Conservation (phyloP, 257 asterid genomes). For the Petunia axillaris region DNA sequence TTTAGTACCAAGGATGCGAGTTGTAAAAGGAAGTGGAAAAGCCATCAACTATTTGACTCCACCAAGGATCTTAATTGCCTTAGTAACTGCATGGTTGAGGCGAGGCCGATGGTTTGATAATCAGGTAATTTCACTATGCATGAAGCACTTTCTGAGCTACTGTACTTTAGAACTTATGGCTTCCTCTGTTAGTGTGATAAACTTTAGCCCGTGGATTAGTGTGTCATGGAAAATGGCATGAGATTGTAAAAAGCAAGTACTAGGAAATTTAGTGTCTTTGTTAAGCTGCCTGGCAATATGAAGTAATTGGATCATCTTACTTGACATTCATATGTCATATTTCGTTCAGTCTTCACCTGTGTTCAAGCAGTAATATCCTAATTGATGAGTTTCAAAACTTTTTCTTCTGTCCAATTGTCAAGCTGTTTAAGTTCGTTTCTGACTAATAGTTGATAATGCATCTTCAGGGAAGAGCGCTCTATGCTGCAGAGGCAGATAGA, state of each 20-base stretch:
- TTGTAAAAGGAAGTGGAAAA: constrained; percentile 96
- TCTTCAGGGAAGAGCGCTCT: constrained; percentile 87
- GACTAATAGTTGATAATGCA: neutral
- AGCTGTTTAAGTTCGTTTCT: neutral
- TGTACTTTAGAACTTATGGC: neutral
- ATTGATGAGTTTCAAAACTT: no score
- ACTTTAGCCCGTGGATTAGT: neutral
- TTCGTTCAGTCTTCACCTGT: neutral
- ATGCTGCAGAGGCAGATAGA: constrained; percentile 97
- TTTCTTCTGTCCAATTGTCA: no score
- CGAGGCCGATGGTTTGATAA: constrained; percentile 98
- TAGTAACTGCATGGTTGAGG: constrained; percentile 95
- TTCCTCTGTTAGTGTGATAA: neutral
- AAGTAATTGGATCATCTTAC: constrained; percentile 13
- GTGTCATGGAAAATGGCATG: neutral
- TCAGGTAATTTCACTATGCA: constrained; percentile 52
- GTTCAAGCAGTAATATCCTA: neutral
- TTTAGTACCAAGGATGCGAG: constrained; percentile 92
- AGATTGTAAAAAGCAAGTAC: neutral
- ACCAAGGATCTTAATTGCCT: constrained; percentile 89
- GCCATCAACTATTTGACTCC: constrained; percentile 96
- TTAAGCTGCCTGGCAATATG: neutral
- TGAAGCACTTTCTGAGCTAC: neutral
- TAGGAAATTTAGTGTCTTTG: neutral
- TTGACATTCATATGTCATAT: neutral